Conservation (phyloP, 2,329 filamentous ascomycete genomes). For the Venturia nashicola region DNA sequence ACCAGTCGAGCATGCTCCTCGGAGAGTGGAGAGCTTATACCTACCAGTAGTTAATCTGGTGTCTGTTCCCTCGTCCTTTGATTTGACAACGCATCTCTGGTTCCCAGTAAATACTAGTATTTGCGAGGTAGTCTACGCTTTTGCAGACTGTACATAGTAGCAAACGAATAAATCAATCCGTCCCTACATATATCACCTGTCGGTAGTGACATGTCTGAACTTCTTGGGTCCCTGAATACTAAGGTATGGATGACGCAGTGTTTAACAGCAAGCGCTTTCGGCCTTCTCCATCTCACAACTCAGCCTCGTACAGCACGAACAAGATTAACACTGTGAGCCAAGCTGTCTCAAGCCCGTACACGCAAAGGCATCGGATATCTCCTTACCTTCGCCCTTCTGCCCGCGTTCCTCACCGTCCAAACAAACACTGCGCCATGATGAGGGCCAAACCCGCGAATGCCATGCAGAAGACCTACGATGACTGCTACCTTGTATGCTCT, state of each 20-base stretch:
- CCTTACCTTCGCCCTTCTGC: background rate
- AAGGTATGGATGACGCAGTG: background rate
- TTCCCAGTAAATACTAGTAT: too few species aligned
- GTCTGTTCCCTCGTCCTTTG: background rate
- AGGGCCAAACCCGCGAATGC: constrained; percentile 34
- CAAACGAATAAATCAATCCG: background rate
- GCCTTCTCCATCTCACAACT: background rate
- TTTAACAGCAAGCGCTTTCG: background rate
- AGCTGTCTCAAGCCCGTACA: background rate
- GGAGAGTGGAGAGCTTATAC: background rate
- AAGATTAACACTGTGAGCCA: background rate
- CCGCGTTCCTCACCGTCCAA: background rate
- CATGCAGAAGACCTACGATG: constrained; percentile 95
- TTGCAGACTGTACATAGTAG: background rate
- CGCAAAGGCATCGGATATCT: background rate
- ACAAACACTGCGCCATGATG: constrained; percentile 5
- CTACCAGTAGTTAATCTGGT: background rate
- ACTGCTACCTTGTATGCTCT: constrained; percentile 87
- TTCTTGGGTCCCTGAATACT: background rate
- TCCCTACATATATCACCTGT: background rate
- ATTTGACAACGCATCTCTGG: background rate
- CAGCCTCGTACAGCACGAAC: background rate
- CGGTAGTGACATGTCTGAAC: background rate
- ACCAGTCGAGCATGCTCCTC: background rate
- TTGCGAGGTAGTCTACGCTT: background rate